Conservation (phyloP, 73 alveolate genomes). For the Stentor roeselii region DNA sequence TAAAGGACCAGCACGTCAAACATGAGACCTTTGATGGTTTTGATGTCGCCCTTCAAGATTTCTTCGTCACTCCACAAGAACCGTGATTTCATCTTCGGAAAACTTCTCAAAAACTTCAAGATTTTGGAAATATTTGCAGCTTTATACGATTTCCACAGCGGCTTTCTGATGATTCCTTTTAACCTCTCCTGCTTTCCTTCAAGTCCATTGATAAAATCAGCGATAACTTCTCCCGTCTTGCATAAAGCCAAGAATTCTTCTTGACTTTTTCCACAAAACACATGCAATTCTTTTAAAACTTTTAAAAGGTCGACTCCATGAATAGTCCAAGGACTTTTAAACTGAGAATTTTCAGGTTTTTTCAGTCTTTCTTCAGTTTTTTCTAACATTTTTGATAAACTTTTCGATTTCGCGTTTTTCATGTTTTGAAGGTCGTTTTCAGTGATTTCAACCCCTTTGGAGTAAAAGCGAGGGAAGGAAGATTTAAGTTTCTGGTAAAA, state of each 20-base stretch:
- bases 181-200: conserved; percentile 38
- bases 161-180: conserved; percentile 64
- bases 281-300: neutral
- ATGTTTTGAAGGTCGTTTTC: too few species aligned
- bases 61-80: conserved; percentile 54
- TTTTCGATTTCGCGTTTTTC: too few species aligned
- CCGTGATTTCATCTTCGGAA: conserved; percentile 49
- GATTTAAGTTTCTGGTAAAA: conserved; percentile 9
- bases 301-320: neutral
- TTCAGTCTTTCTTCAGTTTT: neutral
- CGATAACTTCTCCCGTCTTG: conserved; percentile 57
- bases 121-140: conserved; percentile 42
- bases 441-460: neutral
- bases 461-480: neutral
- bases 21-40: conserved; percentile 60
- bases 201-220: conserved; percentile 47
- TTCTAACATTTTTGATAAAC: neutral
- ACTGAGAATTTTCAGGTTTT: neutral
- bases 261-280: neutral
- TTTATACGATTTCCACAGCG: conserved; percentile 42
- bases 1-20: conserved; percentile 49
- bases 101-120: conserved; percentile 46
- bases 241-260: conserved; percentile 30
- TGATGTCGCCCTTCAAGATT: conserved; percentile 53
- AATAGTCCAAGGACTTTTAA: neutral